Evolutionary conservation across 2,329 filamentous ascomycete species (phyloP), one percentile per base, ranked within the genome.

Genomic region (Fusarium coicis): DNA sequence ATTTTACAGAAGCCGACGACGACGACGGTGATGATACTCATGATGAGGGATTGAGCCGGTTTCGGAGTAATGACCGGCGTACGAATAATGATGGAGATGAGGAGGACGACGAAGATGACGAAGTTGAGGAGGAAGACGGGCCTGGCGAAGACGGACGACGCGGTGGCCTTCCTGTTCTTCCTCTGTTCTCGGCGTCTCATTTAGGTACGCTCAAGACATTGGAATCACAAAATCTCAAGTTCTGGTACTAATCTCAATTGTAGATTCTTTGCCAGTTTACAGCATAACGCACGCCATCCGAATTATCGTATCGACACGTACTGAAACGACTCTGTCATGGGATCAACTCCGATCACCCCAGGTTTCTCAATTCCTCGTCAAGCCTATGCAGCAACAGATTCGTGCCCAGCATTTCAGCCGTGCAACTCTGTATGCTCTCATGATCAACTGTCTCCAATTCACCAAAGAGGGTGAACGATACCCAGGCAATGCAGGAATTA

Each of bases 271-370:
- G 11, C 95, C 96, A 26, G 91, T 97, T 65, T 98, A 98, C 85
- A 93, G 91, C 81, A 91, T 97, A 74, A 97, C 95, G 34, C 96
- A 98, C 82, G 91, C 93, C 37, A 95, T 98, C 72, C 93, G 96
- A 74, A 91, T 95, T 59, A 88, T 98, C 63, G 91, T 98, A 68
- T 89, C 93, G 74, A 88, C 93, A 66, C 91, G 93, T 79, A 97
- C 94, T 82, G 96, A 98, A 84, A 98, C 95, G 4, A 96, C 94
- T 1, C 85, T 98, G 56, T 92, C 94, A 21, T 98, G 95, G 95
- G 96, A 98, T 73, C 96, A 98, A 81, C 87, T 98, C 71, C 91
- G 95, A 72, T 97, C 95, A n/a, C 96, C 96, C 7, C 96, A 98
- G 80, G 92, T 98, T 63, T 97, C 95, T 21, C 95, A 97, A 80